Percentiles rank a stretch among this genome's conserved stretches.
Conservation (phyloP, 345 rosid species). For the Linum lewisii region DNA sequence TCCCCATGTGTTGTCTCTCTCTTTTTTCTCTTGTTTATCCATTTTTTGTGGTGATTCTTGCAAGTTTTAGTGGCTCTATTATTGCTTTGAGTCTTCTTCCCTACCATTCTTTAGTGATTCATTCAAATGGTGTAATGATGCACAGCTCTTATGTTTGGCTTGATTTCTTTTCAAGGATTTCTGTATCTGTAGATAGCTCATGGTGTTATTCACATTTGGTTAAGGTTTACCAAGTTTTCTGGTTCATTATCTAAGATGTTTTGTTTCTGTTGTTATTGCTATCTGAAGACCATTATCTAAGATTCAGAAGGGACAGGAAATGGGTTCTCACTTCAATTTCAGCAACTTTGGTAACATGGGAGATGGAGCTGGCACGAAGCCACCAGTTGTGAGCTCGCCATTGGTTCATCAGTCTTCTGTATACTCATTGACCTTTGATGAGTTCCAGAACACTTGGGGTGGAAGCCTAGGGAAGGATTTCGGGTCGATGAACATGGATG, state of each 20-base stretch:
- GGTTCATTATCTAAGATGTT: slow-evolving; percentile 10
- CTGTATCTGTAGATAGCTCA: slow-evolving; percentile 1
- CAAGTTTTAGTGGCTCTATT: background rate
- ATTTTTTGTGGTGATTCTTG: background rate
- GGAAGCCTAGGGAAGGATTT: slow-evolving; percentile 22
- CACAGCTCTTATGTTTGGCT: background rate
- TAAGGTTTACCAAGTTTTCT: too few relatives aligned
- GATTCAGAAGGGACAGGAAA: slow-evolving; percentile 21
- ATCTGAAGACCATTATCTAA: slow-evolving; percentile 13
- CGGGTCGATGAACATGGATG: slow-evolving; percentile 30
- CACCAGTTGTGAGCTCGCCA: slow-evolving; percentile 4
- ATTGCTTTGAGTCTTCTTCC: background rate
- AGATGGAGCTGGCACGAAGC: slow-evolving; percentile 12
- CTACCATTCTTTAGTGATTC: background rate
- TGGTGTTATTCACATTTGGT: background rate
- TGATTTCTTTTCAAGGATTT: background rate
- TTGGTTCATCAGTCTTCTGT: slow-evolving; percentile 20
- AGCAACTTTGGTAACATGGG: slow-evolving; percentile 11
- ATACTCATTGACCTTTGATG: slow-evolving; percentile 27
- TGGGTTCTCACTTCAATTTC: slow-evolving; percentile 40
- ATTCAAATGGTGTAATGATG: background rate
- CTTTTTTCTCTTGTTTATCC: background rate
- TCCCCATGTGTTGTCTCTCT: background rate
- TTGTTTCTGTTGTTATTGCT: slow-evolving; percentile 13
- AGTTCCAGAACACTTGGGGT: slow-evolving; percentile 23